These are phyloP conservation scores for Medicago ruthenica DNA, from an alignment of 306 rosid species.

Conservation along the genomic window DNA sequence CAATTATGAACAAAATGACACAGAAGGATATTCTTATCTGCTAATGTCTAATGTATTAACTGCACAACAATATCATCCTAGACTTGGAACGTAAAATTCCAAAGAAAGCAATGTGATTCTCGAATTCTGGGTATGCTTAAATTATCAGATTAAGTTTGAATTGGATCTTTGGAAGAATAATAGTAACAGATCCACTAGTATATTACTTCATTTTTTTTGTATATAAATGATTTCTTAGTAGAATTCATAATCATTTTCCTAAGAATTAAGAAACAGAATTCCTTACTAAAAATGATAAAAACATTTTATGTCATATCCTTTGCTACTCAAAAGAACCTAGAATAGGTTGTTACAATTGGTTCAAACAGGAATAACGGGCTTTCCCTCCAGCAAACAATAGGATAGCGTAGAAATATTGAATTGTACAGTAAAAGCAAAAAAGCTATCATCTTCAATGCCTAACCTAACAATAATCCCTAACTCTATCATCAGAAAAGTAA, in stretches of 20 bases:
- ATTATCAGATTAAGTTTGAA: slow-evolving; percentile 30
- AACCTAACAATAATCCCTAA: neutral
- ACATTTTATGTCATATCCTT: slow-evolving; percentile 12
- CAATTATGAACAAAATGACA: slow-evolving; percentile 24
- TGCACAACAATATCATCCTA: slow-evolving; percentile 4
- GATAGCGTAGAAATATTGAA: neutral
- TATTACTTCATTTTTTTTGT: too few relatives aligned
- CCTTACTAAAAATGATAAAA: neutral
- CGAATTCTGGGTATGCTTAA: slow-evolving; percentile 9
- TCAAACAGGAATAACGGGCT: neutral
- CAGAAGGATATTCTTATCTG: slow-evolving; percentile 17
- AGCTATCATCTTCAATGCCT: slow-evolving; percentile 20
- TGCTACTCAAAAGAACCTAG: slow-evolving; percentile 25
- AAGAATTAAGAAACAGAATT: slow-evolving; percentile 10
- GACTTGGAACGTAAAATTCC: slow-evolving; percentile 23
- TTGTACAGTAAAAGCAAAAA: neutral
- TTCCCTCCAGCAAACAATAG: neutral
- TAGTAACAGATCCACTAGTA: neutral
- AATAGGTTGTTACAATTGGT: slow-evolving; percentile 24
- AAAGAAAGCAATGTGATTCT: slow-evolving; percentile 22
- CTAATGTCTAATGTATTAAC: neutral
- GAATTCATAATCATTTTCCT: slow-evolving; percentile 1
- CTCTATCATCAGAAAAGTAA: slow-evolving; percentile 18
- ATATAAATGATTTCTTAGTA: neutral
- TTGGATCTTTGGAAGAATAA: slow-evolving; percentile 12